A percentile compares a stretch with the other conserved stretches of the same genome.
Evolutionary conservation across 768 basidiomycete genomes (phyloP).

Genomic region (Hericium erinaceus): DNA sequence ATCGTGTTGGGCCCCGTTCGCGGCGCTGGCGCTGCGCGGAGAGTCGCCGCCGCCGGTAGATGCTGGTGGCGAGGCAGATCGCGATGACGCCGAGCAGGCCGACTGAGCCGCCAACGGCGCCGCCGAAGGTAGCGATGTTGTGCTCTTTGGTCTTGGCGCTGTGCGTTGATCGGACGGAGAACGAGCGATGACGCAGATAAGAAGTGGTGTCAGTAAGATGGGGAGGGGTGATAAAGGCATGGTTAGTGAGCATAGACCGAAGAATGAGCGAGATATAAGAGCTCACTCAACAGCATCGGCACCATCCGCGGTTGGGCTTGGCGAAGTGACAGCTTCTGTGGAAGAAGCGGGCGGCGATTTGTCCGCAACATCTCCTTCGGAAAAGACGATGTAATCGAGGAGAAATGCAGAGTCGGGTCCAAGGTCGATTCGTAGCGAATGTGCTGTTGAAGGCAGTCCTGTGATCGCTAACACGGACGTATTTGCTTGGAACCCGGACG

Average conservation of each 20-base stretch:
- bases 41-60: slow-evolving; percentile 38
- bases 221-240: slow-evolving; percentile 9
- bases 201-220: no score
- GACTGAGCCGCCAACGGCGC: slow-evolving; percentile 42
- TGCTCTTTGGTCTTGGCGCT: slow-evolving; percentile 14
- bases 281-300: neutral
- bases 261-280: neutral
- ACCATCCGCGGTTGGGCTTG: neutral
- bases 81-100: slow-evolving; percentile 41
- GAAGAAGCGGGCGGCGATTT: neutral
- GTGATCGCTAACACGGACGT: slow-evolving; percentile 29
- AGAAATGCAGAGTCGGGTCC: slow-evolving; percentile 37
- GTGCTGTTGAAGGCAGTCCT: slow-evolving; percentile 28
- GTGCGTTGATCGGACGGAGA: neutral
- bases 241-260: neutral
- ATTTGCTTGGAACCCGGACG: slow-evolving; percentile 23
- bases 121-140: slow-evolving; percentile 39
- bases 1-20: slow-evolving; percentile 10
- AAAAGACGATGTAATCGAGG: slow-evolving; percentile 40
- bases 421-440: slow-evolving; percentile 35
- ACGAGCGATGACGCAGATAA: no score
- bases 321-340: neutral
- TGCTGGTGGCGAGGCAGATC: slow-evolving; percentile 39
- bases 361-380: slow-evolving; percentile 10
- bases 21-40: slow-evolving; percentile 29